These are phyloP conservation scores for Pugionium cornutum DNA, from an alignment of 345 rosid genomes.

Conservation along the genomic window DNA sequence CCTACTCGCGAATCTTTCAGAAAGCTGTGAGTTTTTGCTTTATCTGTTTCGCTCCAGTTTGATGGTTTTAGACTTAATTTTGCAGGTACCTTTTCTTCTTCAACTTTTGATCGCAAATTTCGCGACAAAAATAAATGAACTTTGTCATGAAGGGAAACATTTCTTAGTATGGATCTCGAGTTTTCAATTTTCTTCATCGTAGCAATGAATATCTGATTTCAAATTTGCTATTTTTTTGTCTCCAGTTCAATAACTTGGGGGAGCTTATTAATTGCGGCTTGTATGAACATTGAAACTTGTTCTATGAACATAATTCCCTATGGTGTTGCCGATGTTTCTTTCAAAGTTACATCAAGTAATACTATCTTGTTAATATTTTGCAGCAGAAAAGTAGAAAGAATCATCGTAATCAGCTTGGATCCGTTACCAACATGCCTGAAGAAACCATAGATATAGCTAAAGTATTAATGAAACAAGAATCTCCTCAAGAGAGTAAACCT, in stretches of 20 bases:
- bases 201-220: neutral
- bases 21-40: conserved; percentile 40
- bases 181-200: conserved; percentile 9
- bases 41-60: neutral
- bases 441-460: conserved; percentile 33
- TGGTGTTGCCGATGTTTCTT: no score
- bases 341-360: no score
- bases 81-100: conserved; percentile 5
- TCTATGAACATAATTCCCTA: no score
- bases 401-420: conserved; percentile 37
- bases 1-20: conserved; percentile 44
- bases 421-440: conserved; percentile 26
- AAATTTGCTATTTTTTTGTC: neutral
- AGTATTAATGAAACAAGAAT: conserved; percentile 35
- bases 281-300: no score
- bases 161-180: conserved; percentile 14
- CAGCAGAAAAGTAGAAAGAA: conserved; percentile 50
- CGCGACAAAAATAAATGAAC: conserved; percentile 24
- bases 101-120: conserved; percentile 5
- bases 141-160: conserved; percentile 20
- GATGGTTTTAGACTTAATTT: neutral
- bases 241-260: neutral
- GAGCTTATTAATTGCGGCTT: conserved; percentile 6
- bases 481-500: conserved; percentile 38
- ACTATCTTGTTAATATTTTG: neutral